phyloP scores from a whole-genome alignment of 2,329 filamentous ascomycete species.

The Cladosporium sp. region DNA sequence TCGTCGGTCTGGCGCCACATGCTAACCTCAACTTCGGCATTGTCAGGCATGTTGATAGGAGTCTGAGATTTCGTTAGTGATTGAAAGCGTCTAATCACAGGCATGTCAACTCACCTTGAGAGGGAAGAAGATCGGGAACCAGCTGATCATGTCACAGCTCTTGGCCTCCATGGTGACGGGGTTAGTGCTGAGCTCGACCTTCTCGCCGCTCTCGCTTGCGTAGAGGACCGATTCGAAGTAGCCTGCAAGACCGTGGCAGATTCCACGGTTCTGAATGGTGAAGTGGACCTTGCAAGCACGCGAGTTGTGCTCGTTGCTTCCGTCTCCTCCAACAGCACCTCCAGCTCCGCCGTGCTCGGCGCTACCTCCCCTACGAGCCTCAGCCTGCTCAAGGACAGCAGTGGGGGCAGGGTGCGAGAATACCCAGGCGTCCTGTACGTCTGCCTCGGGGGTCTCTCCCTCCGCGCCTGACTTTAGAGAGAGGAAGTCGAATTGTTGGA shows the following conservation, averaged over 20 bases:
- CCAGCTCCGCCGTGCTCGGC: slow-evolving; percentile 67
- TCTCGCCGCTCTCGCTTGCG: slow-evolving; percentile 44
- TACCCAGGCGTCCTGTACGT: slow-evolving; percentile 77
- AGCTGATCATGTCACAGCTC: slow-evolving; percentile 97
- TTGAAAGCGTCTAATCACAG: not conserved
- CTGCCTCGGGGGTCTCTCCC: slow-evolving; percentile 36
- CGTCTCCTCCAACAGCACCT: slow-evolving; percentile 71
- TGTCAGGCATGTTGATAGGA: slow-evolving; percentile 80
- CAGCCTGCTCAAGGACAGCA: slow-evolving; percentile 57
- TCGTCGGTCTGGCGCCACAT: slow-evolving; percentile 98
- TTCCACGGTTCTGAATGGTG: slow-evolving; percentile 72
- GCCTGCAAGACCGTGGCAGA: slow-evolving; percentile 86
- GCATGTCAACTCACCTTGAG: slow-evolving; percentile 66
- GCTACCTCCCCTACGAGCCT: slow-evolving; percentile 61
- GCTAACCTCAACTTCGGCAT: slow-evolving; percentile 81
- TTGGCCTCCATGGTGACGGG: slow-evolving; percentile 89
- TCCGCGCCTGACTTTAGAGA: not conserved
- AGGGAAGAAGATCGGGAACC: slow-evolving; percentile 99
- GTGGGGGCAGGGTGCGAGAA: slow-evolving; percentile 73
- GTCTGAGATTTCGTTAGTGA: slow-evolving; percentile 53
- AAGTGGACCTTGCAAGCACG: slow-evolving; percentile 79
- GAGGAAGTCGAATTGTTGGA: slow-evolving; percentile 82
- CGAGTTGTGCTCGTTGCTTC: slow-evolving; percentile 87
- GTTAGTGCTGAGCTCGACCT: slow-evolving; percentile 85
- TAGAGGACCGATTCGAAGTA: slow-evolving; percentile 99